A percentile compares a stretch with the other conserved stretches of the same genome.
These are phyloP conservation scores for Aspergillus sp. DNA, from an alignment of 2,329 filamentous ascomycete species.

Conservation along the genomic window DNA sequence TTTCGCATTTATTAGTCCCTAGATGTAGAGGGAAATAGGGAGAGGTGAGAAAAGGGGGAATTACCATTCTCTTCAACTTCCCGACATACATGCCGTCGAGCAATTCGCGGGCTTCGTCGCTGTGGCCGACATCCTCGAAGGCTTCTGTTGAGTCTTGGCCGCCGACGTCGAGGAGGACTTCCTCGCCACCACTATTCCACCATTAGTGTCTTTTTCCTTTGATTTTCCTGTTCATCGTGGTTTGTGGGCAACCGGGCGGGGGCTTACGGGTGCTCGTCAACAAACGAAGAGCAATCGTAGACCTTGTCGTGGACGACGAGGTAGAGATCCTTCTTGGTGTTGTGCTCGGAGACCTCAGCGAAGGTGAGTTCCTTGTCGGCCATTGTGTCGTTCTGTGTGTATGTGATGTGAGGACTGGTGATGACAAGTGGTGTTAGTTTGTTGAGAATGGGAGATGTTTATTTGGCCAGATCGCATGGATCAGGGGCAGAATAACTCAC, in stretches of 20 bases:
- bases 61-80: constrained; percentile 69
- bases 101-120: constrained; percentile 94
- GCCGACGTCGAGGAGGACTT: constrained; percentile 91
- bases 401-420: neutral
- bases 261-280: constrained; percentile 90
- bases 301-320: constrained; percentile 94
- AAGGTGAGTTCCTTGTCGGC: constrained; percentile 61
- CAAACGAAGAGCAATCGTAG: constrained; percentile 81
- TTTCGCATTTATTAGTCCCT: constrained; percentile 4
- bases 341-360: constrained; percentile 76
- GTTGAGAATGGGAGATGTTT: constrained; percentile 3
- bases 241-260: too few species aligned
- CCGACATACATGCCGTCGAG: constrained; percentile 71
- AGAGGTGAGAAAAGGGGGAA: too few species aligned
- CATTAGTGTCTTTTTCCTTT: neutral
- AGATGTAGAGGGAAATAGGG: neutral
- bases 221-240: neutral
- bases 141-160: constrained; percentile 96
- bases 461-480: constrained; percentile 1
- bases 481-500: neutral
- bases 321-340: constrained; percentile 86
- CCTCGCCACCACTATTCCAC: constrained; percentile 83
- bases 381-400: constrained; percentile 39
- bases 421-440: neutral
- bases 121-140: constrained; percentile 98